Conservation (phyloP, 2,329 filamentous ascomycete genomes). For the Endoconidiophora polonica region DNA sequence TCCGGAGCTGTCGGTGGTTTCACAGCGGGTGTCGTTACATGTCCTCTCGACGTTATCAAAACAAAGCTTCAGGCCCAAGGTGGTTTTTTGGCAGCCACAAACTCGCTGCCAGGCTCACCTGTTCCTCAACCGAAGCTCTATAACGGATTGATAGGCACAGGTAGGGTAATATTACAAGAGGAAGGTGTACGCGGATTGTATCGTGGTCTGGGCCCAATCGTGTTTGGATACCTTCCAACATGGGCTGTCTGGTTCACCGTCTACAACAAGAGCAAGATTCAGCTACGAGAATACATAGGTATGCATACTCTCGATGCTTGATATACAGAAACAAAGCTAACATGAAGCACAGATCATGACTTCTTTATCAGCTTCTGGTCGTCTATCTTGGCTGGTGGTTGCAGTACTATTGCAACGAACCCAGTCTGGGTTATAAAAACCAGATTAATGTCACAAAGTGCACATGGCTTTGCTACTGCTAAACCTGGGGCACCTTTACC, state of each 20-base stretch:
- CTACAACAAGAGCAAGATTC: slow-evolving; percentile 76
- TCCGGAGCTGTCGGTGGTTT: slow-evolving; percentile 81
- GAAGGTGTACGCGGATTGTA: slow-evolving; percentile 87
- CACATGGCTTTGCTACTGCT: slow-evolving; percentile 21
- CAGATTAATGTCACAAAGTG: slow-evolving; percentile 84
- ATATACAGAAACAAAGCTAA: neutral
- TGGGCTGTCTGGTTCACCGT: slow-evolving; percentile 98
- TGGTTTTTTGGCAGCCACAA: slow-evolving; percentile 39
- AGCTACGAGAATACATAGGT: slow-evolving; percentile 52
- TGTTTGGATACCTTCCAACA: slow-evolving; percentile 87
- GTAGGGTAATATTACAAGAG: slow-evolving; percentile 66
- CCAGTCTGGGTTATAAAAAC: slow-evolving; percentile 99
- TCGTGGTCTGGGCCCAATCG: slow-evolving; percentile 80
- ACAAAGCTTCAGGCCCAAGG: slow-evolving; percentile 95
- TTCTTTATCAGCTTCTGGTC: slow-evolving; percentile 66
- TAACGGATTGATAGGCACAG: slow-evolving; percentile 73
- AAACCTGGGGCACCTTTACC: slow-evolving; percentile 23
- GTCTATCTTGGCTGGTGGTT: slow-evolving; percentile 77
- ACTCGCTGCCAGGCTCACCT: slow-evolving; percentile 31
- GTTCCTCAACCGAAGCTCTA: slow-evolving; percentile 48
- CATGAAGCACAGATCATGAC: slow-evolving; percentile 10
- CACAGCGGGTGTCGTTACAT: slow-evolving; percentile 85
- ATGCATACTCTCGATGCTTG: slow-evolving; percentile 15
- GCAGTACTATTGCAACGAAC: slow-evolving; percentile 86
- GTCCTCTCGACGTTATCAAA: slow-evolving; percentile 96